A percentile compares a stretch with the other conserved stretches of the same genome.
Evolutionary conservation across 345 rosid species (phyloP).

Genomic region (Boechera retrofracta): DNA sequence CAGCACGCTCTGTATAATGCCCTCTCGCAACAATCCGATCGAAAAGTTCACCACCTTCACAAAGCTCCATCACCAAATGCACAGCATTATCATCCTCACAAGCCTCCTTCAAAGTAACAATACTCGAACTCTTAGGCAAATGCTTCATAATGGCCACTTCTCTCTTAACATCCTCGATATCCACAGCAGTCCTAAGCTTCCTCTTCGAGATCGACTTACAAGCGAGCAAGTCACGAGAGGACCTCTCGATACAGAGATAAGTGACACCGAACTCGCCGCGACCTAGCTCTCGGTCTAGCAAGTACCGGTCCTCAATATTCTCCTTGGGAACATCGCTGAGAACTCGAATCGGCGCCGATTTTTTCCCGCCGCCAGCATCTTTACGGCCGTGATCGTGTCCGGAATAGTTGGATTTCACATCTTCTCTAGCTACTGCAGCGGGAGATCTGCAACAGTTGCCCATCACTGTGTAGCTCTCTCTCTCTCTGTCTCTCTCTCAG

Average conservation of each 20-base stretch:
- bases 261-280: constrained; percentile 99
- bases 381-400: constrained; percentile 74
- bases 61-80: constrained; percentile 99
- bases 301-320: constrained; percentile 87
- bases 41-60: constrained; percentile 98
- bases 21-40: constrained; percentile 99
- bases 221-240: constrained; percentile 79
- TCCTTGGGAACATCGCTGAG: constrained; percentile 78
- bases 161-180: constrained; percentile 89
- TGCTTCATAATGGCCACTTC: constrained; percentile 99
- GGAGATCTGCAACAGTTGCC: constrained; percentile 99
- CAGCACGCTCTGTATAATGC: constrained; percentile 97
- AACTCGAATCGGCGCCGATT: constrained; percentile 72
- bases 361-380: constrained; percentile 59
- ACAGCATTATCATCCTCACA: constrained; percentile 98
- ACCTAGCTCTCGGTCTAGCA: constrained; percentile 94
- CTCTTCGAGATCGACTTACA: constrained; percentile 97
- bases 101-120: constrained; percentile 90
- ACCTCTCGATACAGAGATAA: constrained; percentile 87
- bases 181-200: constrained; percentile 93
- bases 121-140: constrained; percentile 83
- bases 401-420: constrained; percentile 83
- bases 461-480: constrained; percentile 49
- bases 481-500: background rate
- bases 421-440: constrained; percentile 95